Evolutionary conservation across 768 basidiomycete species (phyloP), one percentile per base, ranked within the genome.

Genomic region (Lactarius tabidus): DNA sequence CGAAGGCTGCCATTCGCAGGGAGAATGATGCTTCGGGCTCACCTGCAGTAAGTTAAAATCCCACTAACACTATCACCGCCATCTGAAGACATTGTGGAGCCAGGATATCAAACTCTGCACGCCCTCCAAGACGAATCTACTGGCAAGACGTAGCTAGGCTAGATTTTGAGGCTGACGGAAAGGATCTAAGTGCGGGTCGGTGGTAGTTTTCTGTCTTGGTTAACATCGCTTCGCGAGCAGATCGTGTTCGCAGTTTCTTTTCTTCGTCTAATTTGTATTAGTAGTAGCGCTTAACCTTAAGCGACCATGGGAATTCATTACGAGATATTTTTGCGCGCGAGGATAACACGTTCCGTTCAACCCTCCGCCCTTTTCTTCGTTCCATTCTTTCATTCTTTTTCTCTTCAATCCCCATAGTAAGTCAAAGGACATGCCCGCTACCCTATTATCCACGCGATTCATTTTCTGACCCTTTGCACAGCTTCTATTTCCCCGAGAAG

Each of bases 311-410:
- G 57, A 66, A 69, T 48, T 60, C 17, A 38, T 62, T 62, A 67
- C 64, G 64, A 51, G 51, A 66, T 52, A 56, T 48, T 66, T 36
- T 59, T 51, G 51, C 14, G 68, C 63, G 60, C 29, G 57, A 61
- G 45, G 38, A 31, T 60, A 69, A 69, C 67, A 64, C 63, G 70
- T 66, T 74, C 70, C 65, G 73, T 68, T 68, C 72, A 67, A 71
- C 64, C 66, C 67, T 66, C 51, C 65, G 69, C 71, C 71, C 70
- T 71, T 71, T 77, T 74, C 77, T 81, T 77, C 78, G 78, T 77
- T 75, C 77, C 75, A 74, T 60, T 72, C 74, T 75, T 75, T 75
- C 70, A 72, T 66, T 66, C 64, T 57, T 60, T 57, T 71, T 69
- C 68, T n/a, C n/a, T n/a, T 68, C 68, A 61, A 73, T 70, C 62